phyloP scores from a whole-genome alignment of 257 asterid species.

The Paulownia fortunei region DNA sequence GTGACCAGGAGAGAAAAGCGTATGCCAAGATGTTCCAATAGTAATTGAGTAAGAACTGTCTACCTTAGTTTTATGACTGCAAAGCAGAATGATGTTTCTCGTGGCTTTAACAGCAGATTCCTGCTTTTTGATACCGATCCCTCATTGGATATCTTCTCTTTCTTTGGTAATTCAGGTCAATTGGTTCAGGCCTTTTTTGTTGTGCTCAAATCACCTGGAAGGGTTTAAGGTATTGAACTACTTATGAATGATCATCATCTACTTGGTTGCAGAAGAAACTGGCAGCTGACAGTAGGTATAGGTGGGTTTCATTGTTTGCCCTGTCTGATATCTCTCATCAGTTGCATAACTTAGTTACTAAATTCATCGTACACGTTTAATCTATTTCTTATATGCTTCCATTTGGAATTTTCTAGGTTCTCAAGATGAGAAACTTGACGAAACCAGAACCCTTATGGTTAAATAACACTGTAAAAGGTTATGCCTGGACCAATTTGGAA shows the following conservation, averaged over 20 bases:
- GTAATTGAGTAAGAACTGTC: constrained; percentile 38
- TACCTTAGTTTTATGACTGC: neutral
- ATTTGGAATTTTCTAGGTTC: constrained; percentile 15
- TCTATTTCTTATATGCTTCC: neutral
- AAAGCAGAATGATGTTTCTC: neutral
- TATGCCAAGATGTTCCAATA: constrained; percentile 75
- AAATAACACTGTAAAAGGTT: constrained; percentile 6
- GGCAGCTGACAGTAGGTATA: constrained; percentile 30
- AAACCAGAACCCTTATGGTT: constrained; percentile 27
- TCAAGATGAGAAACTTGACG: constrained; percentile 27
- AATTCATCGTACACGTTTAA: too few relatives aligned
- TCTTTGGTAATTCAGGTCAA: constrained; percentile 18
- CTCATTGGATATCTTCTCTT: neutral
- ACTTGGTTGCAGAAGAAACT: constrained; percentile 35
- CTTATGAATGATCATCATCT: neutral
- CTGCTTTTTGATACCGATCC: neutral
- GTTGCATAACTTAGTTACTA: neutral
- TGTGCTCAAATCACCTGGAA: constrained; percentile 34
- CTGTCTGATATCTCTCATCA: neutral
- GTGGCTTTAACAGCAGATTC: neutral
- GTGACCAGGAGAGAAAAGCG: constrained; percentile 77
- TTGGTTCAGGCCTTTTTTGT: constrained; percentile 41
- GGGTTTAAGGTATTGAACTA: constrained; percentile 27
- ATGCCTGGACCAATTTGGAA: constrained; percentile 38
- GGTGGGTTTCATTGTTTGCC: constrained; percentile 30